A percentile compares a stretch with the other conserved stretches of the same genome.
Conservation (phyloP, 169 alveolate genomes). For the Plasmodium relictum region DNA sequence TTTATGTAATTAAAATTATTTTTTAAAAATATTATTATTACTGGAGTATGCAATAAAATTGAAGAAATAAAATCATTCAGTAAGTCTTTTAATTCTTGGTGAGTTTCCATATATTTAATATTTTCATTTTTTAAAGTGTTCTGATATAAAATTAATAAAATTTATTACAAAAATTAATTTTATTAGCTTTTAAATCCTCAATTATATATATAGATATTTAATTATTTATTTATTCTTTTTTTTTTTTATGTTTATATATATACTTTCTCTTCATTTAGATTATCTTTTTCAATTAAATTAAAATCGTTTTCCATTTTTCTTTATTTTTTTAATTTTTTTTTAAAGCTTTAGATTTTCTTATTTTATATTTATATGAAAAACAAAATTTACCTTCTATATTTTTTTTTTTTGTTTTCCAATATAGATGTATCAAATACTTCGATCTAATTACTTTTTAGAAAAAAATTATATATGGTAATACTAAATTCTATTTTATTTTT, state of each 20-base stretch:
- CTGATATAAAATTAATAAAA: conserved; percentile 30
- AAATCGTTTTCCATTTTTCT: conserved; percentile 55
- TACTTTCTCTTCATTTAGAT: conserved; percentile 63
- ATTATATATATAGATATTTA: conserved; percentile 13
- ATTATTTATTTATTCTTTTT: not conserved
- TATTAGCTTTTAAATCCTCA: too few species aligned
- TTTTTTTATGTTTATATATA: conserved; percentile 1
- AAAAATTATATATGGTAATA: too few species aligned
- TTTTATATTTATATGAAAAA: not conserved
- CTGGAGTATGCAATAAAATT: conserved; percentile 71
- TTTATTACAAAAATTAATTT: not conserved
- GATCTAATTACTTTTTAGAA: too few species aligned
- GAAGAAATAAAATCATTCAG: conserved; percentile 73
- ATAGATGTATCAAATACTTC: too few species aligned
- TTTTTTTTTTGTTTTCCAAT: too few species aligned
- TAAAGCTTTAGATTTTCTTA: not conserved
- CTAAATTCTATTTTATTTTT: too few species aligned
- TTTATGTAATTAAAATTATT: not conserved
- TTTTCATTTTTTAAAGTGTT: conserved; percentile 63
- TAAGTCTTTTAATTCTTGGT: conserved; percentile 63
- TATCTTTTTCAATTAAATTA: conserved; percentile 67
- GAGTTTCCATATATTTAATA: conserved; percentile 64
- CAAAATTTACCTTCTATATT: too few species aligned
- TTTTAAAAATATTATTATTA: conserved; percentile 9
- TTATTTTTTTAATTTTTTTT: too few species aligned